phyloP scores from a whole-genome alignment of 768 basidiomycete species.

The Naganishia onofrii region DNA sequence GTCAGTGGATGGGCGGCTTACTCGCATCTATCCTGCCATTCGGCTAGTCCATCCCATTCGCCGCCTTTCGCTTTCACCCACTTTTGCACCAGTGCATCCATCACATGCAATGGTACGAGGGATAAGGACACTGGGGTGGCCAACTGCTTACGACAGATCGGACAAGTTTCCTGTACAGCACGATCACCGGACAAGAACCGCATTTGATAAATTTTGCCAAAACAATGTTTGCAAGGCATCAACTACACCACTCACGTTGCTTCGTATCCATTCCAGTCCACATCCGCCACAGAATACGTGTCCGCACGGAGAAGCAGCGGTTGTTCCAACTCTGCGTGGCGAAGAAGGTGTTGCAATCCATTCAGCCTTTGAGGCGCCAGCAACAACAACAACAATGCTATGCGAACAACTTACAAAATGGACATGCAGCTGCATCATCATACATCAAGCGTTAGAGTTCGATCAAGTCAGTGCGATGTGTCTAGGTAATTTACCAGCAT shows the following conservation, averaged over 20 bases:
- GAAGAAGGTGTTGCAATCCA: not conserved
- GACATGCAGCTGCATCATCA: slow-evolving; percentile 25
- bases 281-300: slow-evolving; percentile 26
- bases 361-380: not conserved
- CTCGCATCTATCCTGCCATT: slow-evolving; percentile 22
- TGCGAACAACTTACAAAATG: slow-evolving; percentile 12
- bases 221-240: too few relatives aligned
- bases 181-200: too few relatives aligned
- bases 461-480: not conserved
- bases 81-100: slow-evolving; percentile 24
- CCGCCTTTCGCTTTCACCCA: slow-evolving; percentile 18
- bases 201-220: too few relatives aligned
- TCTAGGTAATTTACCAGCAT: not conserved
- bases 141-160: slow-evolving; percentile 20
- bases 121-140: not conserved
- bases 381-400: not conserved
- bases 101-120: slow-evolving; percentile 16
- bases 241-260: not conserved
- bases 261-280: slow-evolving; percentile 14
- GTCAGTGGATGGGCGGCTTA: not conserved
- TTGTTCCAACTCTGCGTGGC: slow-evolving; percentile 17
- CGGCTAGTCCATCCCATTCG: slow-evolving; percentile 14
- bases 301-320: slow-evolving; percentile 26
- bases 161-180: slow-evolving; percentile 19
- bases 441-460: not conserved